Base-by-base conservation (phyloP, 1,284 basidiomycete species). In the Bjerkandera adusta region DNA sequence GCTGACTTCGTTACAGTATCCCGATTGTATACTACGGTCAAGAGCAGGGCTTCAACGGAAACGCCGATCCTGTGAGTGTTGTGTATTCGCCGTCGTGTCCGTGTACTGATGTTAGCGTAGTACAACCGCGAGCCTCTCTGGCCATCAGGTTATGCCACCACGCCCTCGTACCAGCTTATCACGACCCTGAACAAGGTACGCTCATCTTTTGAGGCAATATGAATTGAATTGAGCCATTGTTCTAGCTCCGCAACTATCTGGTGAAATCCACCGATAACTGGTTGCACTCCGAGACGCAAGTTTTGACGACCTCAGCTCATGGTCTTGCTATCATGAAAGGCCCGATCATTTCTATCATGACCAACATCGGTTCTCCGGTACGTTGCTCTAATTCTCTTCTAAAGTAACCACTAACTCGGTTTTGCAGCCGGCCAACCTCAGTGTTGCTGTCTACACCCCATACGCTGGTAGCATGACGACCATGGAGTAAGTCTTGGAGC, bases 101-200 rank as follows among this genome's bases (percentile, higher is more conserved):
- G 24, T 37, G 15, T 36, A 24, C 26, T 16, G 27, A 38, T 15
- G 34, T 12, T 33, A 24, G 7, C 30, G 25, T 27, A 80, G 78
- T 79, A 74, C 58, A 92, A 92, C 62, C 81, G 89, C 51, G 85
- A 85, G 57, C 79, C 89, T 0, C 68, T 92, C 10, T 92, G 89
- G 89, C 70, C 82, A 2, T 81, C 83, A 3, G 65, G 69, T n/a
- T 89, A 89, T 58, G 66, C 70, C 22, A 78, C 82, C 53, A 83
- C 82, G 3, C 64, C 72, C 25, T 69, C 79, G 2, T 84, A 86
- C 56, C 67, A 81, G 45, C 64, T 85, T 34, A 82, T 88, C 29
- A 62, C 76, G 7, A 77, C 69, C 26, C 70, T 92, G 44, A 92
- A 92, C 59, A 63, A 71, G 66, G 81, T 79, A 52, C 36, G 53